Evolutionary conservation across 1,139 yeast species (phyloP).

Genomic region (Candida smagusa): DNA sequence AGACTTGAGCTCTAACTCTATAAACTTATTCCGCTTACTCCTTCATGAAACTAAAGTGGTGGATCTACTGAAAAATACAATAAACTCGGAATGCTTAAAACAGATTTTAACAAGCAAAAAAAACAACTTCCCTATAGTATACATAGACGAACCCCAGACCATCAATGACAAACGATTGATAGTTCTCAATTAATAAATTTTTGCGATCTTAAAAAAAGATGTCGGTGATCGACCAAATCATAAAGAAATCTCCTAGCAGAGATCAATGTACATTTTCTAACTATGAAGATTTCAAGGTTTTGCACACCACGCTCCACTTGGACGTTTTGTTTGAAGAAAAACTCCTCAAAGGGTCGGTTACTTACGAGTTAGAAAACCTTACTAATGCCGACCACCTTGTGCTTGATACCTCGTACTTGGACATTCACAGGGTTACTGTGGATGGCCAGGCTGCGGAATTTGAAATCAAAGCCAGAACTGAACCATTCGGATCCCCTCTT

Average conservation of each 20-base stretch:
- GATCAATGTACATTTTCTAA: conserved; percentile 20
- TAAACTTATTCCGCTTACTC: too few species aligned
- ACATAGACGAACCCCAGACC: too few species aligned
- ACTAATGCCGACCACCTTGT: conserved; percentile 13
- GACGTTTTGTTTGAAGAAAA: conserved; percentile 29
- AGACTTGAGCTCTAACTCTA: too few species aligned
- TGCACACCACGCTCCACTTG: conserved; percentile 24
- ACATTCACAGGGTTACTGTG: conserved; percentile 19
- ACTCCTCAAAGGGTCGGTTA: conserved; percentile 26
- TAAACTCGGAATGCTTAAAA: too few species aligned
- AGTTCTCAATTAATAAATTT: background rate
- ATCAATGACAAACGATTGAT: too few species aligned
- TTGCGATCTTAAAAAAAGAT: background rate
- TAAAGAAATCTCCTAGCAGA: conserved; percentile 4
- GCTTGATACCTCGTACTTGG: conserved; percentile 33
- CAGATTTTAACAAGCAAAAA: too few species aligned
- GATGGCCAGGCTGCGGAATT: conserved; percentile 19
- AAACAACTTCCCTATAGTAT: too few species aligned
- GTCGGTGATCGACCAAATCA: conserved; percentile 4
- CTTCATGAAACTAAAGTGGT: too few species aligned
- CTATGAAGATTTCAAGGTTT: conserved; percentile 12
- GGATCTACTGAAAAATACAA: too few species aligned
- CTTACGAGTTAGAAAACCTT: conserved; percentile 17
- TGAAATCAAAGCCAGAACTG: conserved; percentile 17
- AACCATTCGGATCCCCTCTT: conserved; percentile 35